Conservation (phyloP, 1,284 basidiomycete species). For the Tilletia indica region DNA sequence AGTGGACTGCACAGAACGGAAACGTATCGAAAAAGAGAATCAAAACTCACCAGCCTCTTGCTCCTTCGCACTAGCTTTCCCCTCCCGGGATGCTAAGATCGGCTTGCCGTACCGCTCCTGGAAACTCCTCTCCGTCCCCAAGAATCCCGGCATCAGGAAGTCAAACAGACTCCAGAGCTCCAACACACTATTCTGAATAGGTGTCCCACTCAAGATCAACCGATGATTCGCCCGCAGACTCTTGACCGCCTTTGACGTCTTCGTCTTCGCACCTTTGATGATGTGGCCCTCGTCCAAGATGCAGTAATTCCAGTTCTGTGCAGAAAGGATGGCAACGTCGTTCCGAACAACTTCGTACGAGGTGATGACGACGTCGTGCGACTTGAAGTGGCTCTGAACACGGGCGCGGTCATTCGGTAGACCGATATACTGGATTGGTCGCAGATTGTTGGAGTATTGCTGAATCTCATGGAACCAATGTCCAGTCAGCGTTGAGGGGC, state of each 20-base stretch:
- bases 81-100: slow-evolving; percentile 89
- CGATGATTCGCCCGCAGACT: slow-evolving; percentile 85
- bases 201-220: slow-evolving; percentile 90
- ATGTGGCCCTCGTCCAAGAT: slow-evolving; percentile 97
- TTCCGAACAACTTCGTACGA: slow-evolving; percentile 97
- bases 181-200: slow-evolving; percentile 98
- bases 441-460: slow-evolving; percentile 84
- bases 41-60: slow-evolving; percentile 69
- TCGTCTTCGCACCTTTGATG: slow-evolving; percentile 98
- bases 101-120: slow-evolving; percentile 95
- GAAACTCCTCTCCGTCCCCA: slow-evolving; percentile 91
- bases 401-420: slow-evolving; percentile 79
- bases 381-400: slow-evolving; percentile 43
- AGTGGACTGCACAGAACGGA: too few species aligned
- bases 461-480: slow-evolving; percentile 98
- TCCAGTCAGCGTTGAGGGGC: slow-evolving; percentile 90
- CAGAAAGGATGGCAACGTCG: slow-evolving; percentile 75
- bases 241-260: slow-evolving; percentile 95
- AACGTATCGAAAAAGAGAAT: neutral
- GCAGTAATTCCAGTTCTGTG: slow-evolving; percentile 86
- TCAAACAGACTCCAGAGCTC: slow-evolving; percentile 99
- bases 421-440: slow-evolving; percentile 85
- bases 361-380: slow-evolving; percentile 80
- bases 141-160: slow-evolving; percentile 98
- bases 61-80: slow-evolving; percentile 80